Conservation (phyloP, 228 moss, liverwort and hornwort genomes). For the Sphagnum magellanicum region DNA sequence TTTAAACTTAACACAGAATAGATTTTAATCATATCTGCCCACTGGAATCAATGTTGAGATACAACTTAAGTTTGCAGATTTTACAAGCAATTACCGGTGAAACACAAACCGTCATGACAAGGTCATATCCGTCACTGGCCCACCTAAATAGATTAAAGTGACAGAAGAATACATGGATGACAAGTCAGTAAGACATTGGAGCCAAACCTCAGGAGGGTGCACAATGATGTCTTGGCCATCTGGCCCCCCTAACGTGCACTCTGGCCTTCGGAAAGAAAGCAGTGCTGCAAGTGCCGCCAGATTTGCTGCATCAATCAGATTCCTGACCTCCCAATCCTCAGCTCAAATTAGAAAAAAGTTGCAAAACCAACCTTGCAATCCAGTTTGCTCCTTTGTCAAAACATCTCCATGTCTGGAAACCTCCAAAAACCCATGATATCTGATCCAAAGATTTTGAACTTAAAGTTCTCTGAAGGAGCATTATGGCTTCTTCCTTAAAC, state of each 20-base stretch:
- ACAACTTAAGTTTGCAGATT: not conserved
- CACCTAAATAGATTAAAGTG: too few species aligned
- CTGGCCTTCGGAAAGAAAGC: constrained; percentile 73
- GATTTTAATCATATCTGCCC: too few species aligned
- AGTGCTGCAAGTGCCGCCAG: constrained; percentile 85
- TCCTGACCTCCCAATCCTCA: constrained; percentile 35
- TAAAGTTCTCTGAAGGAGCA: too few species aligned
- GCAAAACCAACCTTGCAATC: too few species aligned
- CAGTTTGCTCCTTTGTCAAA: too few species aligned
- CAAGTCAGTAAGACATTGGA: not conserved
- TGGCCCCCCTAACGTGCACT: constrained; percentile 79
- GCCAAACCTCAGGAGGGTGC: constrained; percentile 78
- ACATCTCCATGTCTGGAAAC: not conserved
- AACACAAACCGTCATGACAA: too few species aligned
- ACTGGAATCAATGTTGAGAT: too few species aligned
- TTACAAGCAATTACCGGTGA: not conserved
- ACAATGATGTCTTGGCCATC: constrained; percentile 87
- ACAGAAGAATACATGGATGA: not conserved
- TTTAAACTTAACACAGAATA: not conserved
- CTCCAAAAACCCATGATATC: too few species aligned
- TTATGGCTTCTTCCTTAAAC: not conserved
- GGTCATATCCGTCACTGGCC: too few species aligned
- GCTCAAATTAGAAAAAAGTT: not conserved
- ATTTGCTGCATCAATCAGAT: constrained; percentile 93
- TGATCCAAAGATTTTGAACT: too few species aligned